Evolutionary conservation across 352 stramenopile genomes (phyloP).

Genomic region (Phytophthora syringae): DNA sequence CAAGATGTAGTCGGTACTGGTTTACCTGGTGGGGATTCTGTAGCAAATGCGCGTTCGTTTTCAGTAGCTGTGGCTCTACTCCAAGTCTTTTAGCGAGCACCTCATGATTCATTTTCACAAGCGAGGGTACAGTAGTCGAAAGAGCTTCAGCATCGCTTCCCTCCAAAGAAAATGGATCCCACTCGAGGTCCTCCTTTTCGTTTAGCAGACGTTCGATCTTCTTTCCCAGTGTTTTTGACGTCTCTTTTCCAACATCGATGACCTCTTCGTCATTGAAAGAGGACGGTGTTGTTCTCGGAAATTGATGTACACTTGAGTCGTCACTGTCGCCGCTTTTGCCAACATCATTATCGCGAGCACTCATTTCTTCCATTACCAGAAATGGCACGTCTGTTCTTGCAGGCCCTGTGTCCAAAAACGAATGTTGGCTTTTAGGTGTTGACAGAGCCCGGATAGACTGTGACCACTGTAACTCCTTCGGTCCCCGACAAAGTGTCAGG

Average conservation of each 20-base stretch:
- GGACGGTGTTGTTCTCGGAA: background rate
- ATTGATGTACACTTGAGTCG: background rate
- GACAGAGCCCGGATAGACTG: constrained; percentile 40
- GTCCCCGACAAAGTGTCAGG: constrained; percentile 54
- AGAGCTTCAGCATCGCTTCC: constrained; percentile 24
- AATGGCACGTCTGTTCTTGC: constrained; percentile 31
- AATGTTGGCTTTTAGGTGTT: constrained; percentile 31
- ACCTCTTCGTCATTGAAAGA: constrained; percentile 1
- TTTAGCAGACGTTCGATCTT: constrained; percentile 47
- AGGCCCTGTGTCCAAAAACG: constrained; percentile 23
- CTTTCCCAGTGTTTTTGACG: constrained; percentile 22
- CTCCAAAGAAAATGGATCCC: constrained; percentile 40
- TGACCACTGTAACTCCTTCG: constrained; percentile 62
- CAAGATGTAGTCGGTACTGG: constrained; percentile 41
- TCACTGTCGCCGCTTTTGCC: background rate
- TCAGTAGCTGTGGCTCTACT: constrained; percentile 46
- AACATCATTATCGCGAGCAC: background rate
- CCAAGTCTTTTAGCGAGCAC: constrained; percentile 41
- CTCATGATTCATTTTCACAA: constrained; percentile 16
- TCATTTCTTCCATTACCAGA: constrained; percentile 17
- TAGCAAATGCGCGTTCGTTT: constrained; percentile 45
- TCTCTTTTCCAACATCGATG: constrained; percentile 9
- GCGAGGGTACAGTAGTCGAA: constrained; percentile 1
- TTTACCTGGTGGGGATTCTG: constrained; percentile 52
- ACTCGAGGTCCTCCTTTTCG: constrained; percentile 6